Percentiles rank a stretch among this genome's conserved stretches.
phyloP scores from a whole-genome alignment of 2,329 filamentous ascomycete species.

The Coniochaeta sp. region DNA sequence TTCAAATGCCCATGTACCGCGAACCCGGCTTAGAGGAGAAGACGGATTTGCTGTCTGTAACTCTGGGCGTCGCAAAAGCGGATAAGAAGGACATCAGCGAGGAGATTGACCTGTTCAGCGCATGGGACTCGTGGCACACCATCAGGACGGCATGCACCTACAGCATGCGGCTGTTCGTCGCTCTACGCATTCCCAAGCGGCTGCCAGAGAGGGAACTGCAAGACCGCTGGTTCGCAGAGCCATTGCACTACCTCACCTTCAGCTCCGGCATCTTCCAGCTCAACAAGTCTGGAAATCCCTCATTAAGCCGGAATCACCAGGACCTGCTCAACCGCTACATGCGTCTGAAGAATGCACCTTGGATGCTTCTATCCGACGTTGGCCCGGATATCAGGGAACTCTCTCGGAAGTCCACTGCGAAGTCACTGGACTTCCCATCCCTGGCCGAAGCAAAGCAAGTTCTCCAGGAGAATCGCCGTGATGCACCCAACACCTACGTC shows the following conservation, averaged over 20 bases:
- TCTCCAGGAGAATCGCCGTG: slow-evolving; percentile 37
- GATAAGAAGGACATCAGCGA: slow-evolving; percentile 29
- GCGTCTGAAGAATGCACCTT: slow-evolving; percentile 56
- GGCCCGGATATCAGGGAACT: slow-evolving; percentile 36
- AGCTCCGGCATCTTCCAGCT: slow-evolving; percentile 46
- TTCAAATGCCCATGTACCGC: slow-evolving; percentile 79
- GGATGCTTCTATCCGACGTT: slow-evolving; percentile 56
- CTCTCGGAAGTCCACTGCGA: slow-evolving; percentile 26
- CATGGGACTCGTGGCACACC: slow-evolving; percentile 92
- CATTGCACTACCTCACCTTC: slow-evolving; percentile 55
- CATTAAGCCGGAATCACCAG: slow-evolving; percentile 56
- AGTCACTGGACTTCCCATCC: slow-evolving; percentile 54
- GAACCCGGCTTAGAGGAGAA: slow-evolving; percentile 53
- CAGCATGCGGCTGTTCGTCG: slow-evolving; percentile 68
- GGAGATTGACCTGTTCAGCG: slow-evolving; percentile 63
- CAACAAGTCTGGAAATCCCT: slow-evolving; percentile 55
- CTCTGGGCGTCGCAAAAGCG: slow-evolving; percentile 22
- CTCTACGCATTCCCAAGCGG: slow-evolving; percentile 48
- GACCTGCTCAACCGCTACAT: slow-evolving; percentile 55
- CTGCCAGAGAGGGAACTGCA: slow-evolving; percentile 56
- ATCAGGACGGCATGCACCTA: slow-evolving; percentile 85
- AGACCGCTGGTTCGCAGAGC: slow-evolving; percentile 63
- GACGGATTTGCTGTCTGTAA: slow-evolving; percentile 43
- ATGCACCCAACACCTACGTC: slow-evolving; percentile 19
- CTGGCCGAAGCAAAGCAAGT: slow-evolving; percentile 54